Evolutionary conservation across 768 basidiomycete species (phyloP).

Genomic region (Tremella yokohamensis): DNA sequence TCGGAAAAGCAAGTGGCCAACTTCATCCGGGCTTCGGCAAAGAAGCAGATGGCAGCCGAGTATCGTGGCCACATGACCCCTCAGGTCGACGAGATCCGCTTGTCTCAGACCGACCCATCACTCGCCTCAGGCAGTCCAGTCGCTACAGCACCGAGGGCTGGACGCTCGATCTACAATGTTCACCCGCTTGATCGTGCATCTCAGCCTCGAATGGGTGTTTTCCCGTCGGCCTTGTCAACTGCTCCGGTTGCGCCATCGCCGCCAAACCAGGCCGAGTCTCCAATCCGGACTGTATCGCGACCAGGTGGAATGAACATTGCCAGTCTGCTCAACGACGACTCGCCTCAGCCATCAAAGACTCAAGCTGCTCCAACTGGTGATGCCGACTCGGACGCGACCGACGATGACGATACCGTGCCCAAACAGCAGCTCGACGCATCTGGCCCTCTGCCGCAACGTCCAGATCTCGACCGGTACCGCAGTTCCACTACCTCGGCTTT

Average conservation of each 20-base stretch:
- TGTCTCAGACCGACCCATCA: background rate
- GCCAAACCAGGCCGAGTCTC: background rate
- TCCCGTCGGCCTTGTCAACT: constrained; percentile 23
- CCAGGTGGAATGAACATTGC: constrained; percentile 38
- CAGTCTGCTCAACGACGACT: constrained; percentile 38
- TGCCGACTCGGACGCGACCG: constrained; percentile 40
- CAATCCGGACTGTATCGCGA: background rate
- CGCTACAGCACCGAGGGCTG: background rate
- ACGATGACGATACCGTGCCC: constrained; percentile 29
- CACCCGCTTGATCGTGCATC: constrained; percentile 1
- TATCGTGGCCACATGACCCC: background rate
- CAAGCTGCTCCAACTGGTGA: constrained; percentile 12
- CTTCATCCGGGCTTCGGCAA: constrained; percentile 37
- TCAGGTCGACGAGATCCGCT: background rate
- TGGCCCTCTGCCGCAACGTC: constrained; percentile 3
- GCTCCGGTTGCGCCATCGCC: background rate
- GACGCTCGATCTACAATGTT: constrained; percentile 24
- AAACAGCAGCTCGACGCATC: background rate
- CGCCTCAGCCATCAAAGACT: constrained; percentile 7
- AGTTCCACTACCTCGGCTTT: constrained; percentile 12
- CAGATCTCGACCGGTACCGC: constrained; percentile 19
- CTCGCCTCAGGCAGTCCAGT: background rate
- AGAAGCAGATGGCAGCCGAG: constrained; percentile 37
- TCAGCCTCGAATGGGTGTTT: constrained; percentile 32
- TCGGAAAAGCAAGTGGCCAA: constrained; percentile 51